These are phyloP conservation scores for Blastosporella zonata DNA, from an alignment of 1,284 basidiomycete species.

Conservation along the genomic window DNA sequence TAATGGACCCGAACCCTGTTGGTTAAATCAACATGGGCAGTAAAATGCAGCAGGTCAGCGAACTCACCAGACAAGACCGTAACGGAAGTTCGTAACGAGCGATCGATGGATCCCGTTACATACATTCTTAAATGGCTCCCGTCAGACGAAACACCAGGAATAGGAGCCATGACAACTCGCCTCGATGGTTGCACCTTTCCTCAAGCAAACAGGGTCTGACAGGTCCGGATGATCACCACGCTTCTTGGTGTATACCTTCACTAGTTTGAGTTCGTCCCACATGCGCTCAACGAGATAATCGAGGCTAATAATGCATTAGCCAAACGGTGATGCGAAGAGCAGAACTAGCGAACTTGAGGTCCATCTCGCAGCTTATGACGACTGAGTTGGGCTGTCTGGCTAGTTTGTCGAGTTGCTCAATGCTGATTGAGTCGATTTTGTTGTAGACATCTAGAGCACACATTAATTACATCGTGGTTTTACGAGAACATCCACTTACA, in stretches of 20 bases:
- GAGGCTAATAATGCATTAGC: slow-evolving; percentile 47
- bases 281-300: slow-evolving; percentile 87
- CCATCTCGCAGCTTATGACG: slow-evolving; percentile 93
- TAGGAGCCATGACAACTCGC: slow-evolving; percentile 32
- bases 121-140: slow-evolving; percentile 51
- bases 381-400: slow-evolving; percentile 86
- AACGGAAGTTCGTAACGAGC: slow-evolving; percentile 87
- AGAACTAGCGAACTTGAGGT: slow-evolving; percentile 65
- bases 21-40: slow-evolving; percentile 8
- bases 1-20: slow-evolving; percentile 15
- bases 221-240: slow-evolving; percentile 92
- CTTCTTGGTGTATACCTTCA: slow-evolving; percentile 96
- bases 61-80: slow-evolving; percentile 87
- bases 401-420: slow-evolving; percentile 87
- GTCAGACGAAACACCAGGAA: not conserved
- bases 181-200: slow-evolving; percentile 92
- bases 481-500: slow-evolving; percentile 54
- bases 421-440: slow-evolving; percentile 88
- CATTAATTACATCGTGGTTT: not conserved
- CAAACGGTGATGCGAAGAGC: slow-evolving; percentile 2
- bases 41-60: too few species aligned
- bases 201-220: slow-evolving; percentile 88
- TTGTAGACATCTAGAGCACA: slow-evolving; percentile 82
- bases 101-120: slow-evolving; percentile 92
- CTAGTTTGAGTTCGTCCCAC: slow-evolving; percentile 85